These are phyloP conservation scores for Alternaria infectoria DNA, from an alignment of 2,329 filamentous ascomycete genomes.

Conservation along the genomic window DNA sequence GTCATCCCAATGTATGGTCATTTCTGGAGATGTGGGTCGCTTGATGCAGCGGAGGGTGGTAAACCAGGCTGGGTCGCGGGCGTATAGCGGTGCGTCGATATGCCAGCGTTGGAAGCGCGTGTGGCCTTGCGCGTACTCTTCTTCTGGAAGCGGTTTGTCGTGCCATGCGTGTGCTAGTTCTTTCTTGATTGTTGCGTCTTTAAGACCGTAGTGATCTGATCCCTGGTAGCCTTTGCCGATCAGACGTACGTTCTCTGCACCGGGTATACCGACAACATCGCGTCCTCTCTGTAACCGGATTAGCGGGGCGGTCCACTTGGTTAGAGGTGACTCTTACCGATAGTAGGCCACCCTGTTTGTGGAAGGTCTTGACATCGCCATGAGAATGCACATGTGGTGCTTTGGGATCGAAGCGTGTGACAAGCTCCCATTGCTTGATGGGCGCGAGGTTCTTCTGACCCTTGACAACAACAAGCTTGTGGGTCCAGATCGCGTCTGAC, in stretches of 20 bases:
- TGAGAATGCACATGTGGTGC: conserved; percentile 53
- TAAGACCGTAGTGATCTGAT: conserved; percentile 53
- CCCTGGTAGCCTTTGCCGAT: conserved; percentile 57
- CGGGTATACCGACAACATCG: conserved; percentile 40
- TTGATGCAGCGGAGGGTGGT: conserved; percentile 52
- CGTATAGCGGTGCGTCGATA: conserved; percentile 57
- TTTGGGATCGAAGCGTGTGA: conserved; percentile 51
- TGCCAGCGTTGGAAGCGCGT: conserved; percentile 59
- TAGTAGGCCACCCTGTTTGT: conserved; percentile 50
- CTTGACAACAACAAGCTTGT: conserved; percentile 55
- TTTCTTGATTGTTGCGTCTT: conserved; percentile 42
- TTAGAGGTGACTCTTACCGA: conserved; percentile 35
- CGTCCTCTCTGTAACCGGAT: neutral
- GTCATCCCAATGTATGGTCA: conserved; percentile 54
- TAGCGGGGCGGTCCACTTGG: neutral
- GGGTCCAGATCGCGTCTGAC: conserved; percentile 51
- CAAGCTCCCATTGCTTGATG: conserved; percentile 55
- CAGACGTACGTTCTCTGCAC: conserved; percentile 54
- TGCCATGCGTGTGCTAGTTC: conserved; percentile 50
- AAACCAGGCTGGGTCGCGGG: conserved; percentile 52
- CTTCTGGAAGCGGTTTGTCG: conserved; percentile 50
- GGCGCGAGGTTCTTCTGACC: conserved; percentile 52
- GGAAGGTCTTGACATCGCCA: conserved; percentile 52
- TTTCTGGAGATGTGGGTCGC: conserved; percentile 45
- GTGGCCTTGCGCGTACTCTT: conserved; percentile 53